Percentiles rank a stretch among this genome's conserved stretches.
Conservation (phyloP, 2,329 filamentous ascomycete genomes). For the Trichoderma afroharzianum region DNA sequence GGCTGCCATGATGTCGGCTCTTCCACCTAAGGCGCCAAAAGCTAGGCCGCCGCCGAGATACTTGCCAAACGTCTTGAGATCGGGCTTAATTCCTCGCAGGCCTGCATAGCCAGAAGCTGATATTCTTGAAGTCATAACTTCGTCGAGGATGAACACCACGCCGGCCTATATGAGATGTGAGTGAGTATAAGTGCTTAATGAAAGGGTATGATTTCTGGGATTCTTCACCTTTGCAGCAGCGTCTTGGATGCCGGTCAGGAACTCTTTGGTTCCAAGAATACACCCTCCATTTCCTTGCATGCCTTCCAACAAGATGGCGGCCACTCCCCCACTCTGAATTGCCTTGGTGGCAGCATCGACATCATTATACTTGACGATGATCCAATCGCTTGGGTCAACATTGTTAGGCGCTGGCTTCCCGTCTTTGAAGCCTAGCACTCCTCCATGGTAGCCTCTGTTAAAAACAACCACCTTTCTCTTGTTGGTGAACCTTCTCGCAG, state of each 20-base stretch:
- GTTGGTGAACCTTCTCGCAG: conserved; percentile 45
- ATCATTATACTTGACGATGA: conserved; percentile 62
- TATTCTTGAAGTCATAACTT: conserved; percentile 66
- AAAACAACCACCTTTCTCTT: conserved; percentile 50
- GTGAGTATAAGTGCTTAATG: background rate
- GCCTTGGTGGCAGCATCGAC: conserved; percentile 41
- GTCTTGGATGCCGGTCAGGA: conserved; percentile 49
- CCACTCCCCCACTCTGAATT: conserved; percentile 47
- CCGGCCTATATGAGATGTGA: conserved; percentile 33
- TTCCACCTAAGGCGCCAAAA: conserved; percentile 65
- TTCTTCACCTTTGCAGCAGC: conserved; percentile 37
- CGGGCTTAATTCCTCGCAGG: conserved; percentile 46
- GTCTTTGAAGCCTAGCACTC: conserved; percentile 34
- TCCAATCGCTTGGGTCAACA: conserved; percentile 51
- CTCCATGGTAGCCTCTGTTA: conserved; percentile 41
- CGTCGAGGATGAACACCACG: conserved; percentile 64
- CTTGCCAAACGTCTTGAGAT: conserved; percentile 63
- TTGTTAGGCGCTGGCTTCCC: conserved; percentile 39
- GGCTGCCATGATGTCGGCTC: conserved; percentile 53
- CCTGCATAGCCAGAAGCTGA: conserved; percentile 46
- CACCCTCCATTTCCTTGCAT: conserved; percentile 64
- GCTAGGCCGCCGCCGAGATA: conserved; percentile 63
- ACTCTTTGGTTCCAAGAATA: conserved; percentile 47
- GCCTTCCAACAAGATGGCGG: conserved; percentile 62
- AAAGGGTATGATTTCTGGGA: background rate